Base-by-base conservation (phyloP, 2,329 filamentous ascomycete genomes). In the Colletotrichum sojae region DNA sequence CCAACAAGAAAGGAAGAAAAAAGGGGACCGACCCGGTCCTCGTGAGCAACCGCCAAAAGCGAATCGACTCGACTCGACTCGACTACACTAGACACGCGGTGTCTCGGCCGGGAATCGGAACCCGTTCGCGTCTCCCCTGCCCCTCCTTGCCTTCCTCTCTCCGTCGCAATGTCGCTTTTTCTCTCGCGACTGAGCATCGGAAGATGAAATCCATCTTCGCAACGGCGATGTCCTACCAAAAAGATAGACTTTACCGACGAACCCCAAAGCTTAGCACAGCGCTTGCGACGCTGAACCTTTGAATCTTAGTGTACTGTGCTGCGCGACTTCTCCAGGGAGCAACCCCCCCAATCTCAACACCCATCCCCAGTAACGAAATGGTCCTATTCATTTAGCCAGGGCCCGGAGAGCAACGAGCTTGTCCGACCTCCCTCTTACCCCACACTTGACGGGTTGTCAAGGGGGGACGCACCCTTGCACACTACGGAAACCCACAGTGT, bases 121-220 rank as follows among this genome's bases (percentile, higher is more conserved):
- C 8, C 6, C 16, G 2, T 1, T 40, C 31, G 20, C 16, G 20
- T 9, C 22, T 51, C 16, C 12, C 39, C 59, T n/a, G 49, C 20
- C 31, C 46, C n/a, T 8, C 6, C 16, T 8, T 46, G 13, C 59
- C 25, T 36, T 53, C 36, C 45, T 39, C 48, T 16, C 20, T 53
- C 52, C 20, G 20, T 40, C 16, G n/a, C 54, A 59, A 69, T 69
- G 43, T 66, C 66, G 61, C 43, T 69, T 69, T 54, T 36, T 22
- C 31, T 36, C 31, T n/a, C 27, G 31, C 53, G 12, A 45, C 9
- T 45, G 5, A 36, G 18, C 18, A 8, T 40, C 46, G 46, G 39
- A 56, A 20, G 18, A 10, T 51, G 48, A 57, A 52, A 52, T 39
- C 39, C 60, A 53, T 58, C 25, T 52, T 58, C 60, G 48, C 46